Base-by-base conservation (phyloP, 768 basidiomycete species). In the Trametes punicea region DNA sequence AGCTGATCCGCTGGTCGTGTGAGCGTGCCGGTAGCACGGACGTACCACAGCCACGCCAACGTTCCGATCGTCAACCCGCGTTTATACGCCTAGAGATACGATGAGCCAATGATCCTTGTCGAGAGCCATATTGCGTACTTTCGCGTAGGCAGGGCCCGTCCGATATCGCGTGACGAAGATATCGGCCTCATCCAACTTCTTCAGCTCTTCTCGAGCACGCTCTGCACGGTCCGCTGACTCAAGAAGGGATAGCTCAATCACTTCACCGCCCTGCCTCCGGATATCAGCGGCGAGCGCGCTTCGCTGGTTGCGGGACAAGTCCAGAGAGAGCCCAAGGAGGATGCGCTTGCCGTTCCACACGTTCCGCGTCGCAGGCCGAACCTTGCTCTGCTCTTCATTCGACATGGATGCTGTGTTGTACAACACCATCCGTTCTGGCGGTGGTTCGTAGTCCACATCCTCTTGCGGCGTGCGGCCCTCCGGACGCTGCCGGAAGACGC, bases 11-110 rank as follows among this genome's bases (percentile, higher is more conserved):
- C 76, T 0, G 93, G 89, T 5, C 81, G 73, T 8, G 81, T 75
- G 4, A 89, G 65, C 0, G 78, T 70, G 2, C 86, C 84, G 1
- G 78, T 80, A 0, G 82, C 77, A 57, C 90, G 80, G 6, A 90
- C 85, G 65, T 87, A 83, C 68, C 91, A 90, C 11, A 96, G 64
- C 94, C 93, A 97, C 1, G 82, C 75, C 2, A 95, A 75, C 0
- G 86, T 91, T 0, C 88, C 94, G 18, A 98, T 81, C 4, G 81
- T 80, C 67, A 86, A 85, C 15, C 70, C 65, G 4, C 63, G 61
- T 25, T 75, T 73, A 20, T 82, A 77, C 15, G 92, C 90, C 88
- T 93, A 65, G 30, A 54, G 27, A 31, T 29, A 26, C 38, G 27
- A 7, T n/a, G 16, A 50, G 10, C 6, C 6, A n/a, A 2, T 31